phyloP scores from a whole-genome alignment of 2,329 filamentous ascomycete species.

The Fusarium sublunatum region DNA sequence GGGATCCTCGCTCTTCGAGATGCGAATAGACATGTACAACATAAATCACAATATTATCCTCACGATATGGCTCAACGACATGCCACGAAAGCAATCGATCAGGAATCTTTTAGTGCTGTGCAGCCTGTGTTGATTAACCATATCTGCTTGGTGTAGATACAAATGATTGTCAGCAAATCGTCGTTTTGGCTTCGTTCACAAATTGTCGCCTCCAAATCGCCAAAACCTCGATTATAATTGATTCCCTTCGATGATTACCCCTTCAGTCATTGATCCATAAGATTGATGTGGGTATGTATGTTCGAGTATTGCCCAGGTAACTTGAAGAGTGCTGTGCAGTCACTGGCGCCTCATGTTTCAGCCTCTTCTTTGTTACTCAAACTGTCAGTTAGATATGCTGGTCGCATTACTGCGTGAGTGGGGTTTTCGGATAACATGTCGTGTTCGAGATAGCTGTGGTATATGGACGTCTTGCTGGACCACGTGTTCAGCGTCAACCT shows the following conservation, averaged over 20 bases:
- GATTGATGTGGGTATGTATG: background rate
- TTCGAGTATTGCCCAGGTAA: background rate
- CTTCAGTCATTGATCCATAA: background rate
- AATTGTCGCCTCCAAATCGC: conserved; percentile 9
- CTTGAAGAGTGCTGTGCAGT: background rate
- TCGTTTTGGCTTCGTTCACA: background rate
- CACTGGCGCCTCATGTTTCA: background rate
- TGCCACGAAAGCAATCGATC: conserved; percentile 16
- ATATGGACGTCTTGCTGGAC: background rate
- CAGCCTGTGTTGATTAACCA: background rate
- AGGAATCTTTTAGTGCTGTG: background rate
- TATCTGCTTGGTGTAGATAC: conserved; percentile 2
- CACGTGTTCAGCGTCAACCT: background rate
- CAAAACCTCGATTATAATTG: background rate
- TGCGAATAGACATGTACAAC: conserved; percentile 46
- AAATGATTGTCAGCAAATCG: conserved; percentile 10
- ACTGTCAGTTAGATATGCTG: background rate
- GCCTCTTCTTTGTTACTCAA: background rate
- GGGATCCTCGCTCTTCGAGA: conserved; percentile 33
- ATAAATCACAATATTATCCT: conserved; percentile 28
- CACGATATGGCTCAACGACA: conserved; percentile 18
- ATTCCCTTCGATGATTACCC: background rate
- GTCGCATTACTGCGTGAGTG: conserved; percentile 24
- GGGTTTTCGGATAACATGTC: conserved; percentile 9
- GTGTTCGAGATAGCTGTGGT: background rate